Conservation (phyloP, 257 asterid species). For the Solanum pennellii region DNA sequence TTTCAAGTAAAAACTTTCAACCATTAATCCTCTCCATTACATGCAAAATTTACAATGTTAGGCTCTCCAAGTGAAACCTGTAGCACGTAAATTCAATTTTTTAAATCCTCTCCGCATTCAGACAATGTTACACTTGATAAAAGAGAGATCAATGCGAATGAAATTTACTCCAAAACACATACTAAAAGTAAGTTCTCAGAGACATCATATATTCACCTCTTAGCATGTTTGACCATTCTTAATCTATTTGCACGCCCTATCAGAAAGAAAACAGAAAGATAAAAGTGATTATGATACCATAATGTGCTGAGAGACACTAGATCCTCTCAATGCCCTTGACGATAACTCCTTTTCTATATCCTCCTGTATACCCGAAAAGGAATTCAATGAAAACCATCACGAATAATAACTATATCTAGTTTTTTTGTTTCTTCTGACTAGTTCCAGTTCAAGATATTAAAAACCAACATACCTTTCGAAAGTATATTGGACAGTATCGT, state of each 20-base stretch:
- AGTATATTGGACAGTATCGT: conserved; percentile 80
- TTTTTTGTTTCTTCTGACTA: neutral
- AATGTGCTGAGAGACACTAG: conserved; percentile 53
- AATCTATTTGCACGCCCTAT: neutral
- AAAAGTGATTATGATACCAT: conserved; percentile 37
- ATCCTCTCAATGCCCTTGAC: conserved; percentile 49
- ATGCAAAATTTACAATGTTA: neutral
- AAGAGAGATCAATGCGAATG: neutral
- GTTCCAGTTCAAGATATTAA: neutral
- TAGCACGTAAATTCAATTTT: neutral
- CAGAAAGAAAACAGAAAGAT: neutral
- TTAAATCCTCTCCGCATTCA: neutral
- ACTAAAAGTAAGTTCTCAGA: neutral
- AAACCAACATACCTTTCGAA: conserved; percentile 55
- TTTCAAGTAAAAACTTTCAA: neutral
- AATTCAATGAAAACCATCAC: neutral
- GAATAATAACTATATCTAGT: neutral
- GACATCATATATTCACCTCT: neutral
- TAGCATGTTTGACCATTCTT: neutral
- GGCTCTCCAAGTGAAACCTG: neutral
- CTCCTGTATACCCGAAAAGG: conserved; percentile 41
- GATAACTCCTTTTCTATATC: conserved; percentile 78
- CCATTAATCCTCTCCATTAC: neutral
- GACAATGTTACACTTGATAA: neutral
- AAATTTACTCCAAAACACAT: neutral